Percentiles rank a stretch among this genome's conserved stretches.
phyloP scores from a whole-genome alignment of 2,329 filamentous ascomycete genomes.

The Didymosphaeria variabile region DNA sequence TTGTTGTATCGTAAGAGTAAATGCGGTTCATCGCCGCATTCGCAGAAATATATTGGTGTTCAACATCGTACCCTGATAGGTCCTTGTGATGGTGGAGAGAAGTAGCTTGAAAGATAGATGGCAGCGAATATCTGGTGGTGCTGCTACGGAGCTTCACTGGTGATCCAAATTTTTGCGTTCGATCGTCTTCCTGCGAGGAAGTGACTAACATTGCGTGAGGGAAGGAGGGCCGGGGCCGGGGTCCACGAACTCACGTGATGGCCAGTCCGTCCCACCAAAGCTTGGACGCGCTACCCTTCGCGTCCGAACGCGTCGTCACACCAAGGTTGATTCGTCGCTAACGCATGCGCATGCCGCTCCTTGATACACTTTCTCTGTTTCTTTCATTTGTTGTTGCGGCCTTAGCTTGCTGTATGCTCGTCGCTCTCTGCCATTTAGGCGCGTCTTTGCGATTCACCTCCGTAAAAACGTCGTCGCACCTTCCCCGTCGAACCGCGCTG shows the following conservation, averaged over 20 bases:
- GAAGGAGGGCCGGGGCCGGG: not conserved
- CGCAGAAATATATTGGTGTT: not conserved
- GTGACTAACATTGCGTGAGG: not conserved
- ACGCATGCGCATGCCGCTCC: slow-evolving; percentile 33
- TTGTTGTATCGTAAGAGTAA: slow-evolving; percentile 7
- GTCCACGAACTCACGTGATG: slow-evolving; percentile 7
- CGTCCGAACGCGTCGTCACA: slow-evolving; percentile 28
- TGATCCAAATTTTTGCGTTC: not conserved
- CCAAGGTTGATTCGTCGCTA: slow-evolving; percentile 24
- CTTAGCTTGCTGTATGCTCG: slow-evolving; percentile 52
- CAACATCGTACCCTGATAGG: not conserved
- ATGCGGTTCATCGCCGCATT: not conserved
- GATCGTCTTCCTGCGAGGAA: not conserved
- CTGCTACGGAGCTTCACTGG: not conserved
- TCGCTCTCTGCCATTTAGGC: slow-evolving; percentile 36
- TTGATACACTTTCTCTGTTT: slow-evolving; percentile 31
- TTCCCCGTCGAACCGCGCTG: slow-evolving; percentile 27
- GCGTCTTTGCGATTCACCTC: slow-evolving; percentile 45
- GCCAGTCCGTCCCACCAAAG: slow-evolving; percentile 6
- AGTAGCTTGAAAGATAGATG: not conserved
- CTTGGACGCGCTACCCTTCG: slow-evolving; percentile 23
- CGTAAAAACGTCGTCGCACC: slow-evolving; percentile 34
- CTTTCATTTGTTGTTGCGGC: slow-evolving; percentile 35
- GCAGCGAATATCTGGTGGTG: not conserved
- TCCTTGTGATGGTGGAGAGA: not conserved